These are phyloP conservation scores for Wickerhamiella spandovensis DNA, from an alignment of 805 yeast genomes.

Conservation along the genomic window DNA sequence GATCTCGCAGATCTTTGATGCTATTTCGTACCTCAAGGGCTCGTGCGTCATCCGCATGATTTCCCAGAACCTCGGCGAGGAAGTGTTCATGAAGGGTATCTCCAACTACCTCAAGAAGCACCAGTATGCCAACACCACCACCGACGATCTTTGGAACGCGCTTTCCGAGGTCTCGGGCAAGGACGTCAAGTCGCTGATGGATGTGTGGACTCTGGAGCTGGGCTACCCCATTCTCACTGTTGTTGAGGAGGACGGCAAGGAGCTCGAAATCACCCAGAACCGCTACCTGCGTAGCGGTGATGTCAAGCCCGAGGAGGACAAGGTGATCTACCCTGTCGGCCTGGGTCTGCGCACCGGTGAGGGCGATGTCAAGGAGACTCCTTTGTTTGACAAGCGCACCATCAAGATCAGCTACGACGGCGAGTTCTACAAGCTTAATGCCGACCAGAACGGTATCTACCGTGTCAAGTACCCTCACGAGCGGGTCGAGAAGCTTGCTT, in stretches of 20 bases:
- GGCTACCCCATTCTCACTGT: conserved; percentile 64
- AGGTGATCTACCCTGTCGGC: conserved; percentile 41
- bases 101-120: conserved; percentile 50
- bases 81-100: conserved; percentile 58
- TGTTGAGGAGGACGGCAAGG: conserved; percentile 20
- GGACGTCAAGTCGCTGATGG: conserved; percentile 47
- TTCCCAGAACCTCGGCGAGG: conserved; percentile 55
- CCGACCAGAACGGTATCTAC: conserved; percentile 48
- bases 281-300: conserved; percentile 56
- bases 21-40: conserved; percentile 71
- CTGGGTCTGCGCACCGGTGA: conserved; percentile 38
- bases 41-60: conserved; percentile 69
- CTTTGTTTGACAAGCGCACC: conserved; percentile 40
- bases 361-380: conserved; percentile 44
- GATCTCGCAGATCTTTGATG: conserved; percentile 70
- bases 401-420: conserved; percentile 33
- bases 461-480: conserved; percentile 41
- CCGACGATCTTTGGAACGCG: conserved; percentile 60
- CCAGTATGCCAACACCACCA: conserved; percentile 56
- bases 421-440: conserved; percentile 45
- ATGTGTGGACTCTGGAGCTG: conserved; percentile 55
- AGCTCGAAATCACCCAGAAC: conserved; percentile 37
- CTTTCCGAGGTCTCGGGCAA: conserved; percentile 48
- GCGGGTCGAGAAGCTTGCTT: conserved; percentile 40
- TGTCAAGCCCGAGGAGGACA: conserved; percentile 42